phyloP scores from a whole-genome alignment of 2,329 filamentous ascomycete species.

The Fusarium oligoseptatum region DNA sequence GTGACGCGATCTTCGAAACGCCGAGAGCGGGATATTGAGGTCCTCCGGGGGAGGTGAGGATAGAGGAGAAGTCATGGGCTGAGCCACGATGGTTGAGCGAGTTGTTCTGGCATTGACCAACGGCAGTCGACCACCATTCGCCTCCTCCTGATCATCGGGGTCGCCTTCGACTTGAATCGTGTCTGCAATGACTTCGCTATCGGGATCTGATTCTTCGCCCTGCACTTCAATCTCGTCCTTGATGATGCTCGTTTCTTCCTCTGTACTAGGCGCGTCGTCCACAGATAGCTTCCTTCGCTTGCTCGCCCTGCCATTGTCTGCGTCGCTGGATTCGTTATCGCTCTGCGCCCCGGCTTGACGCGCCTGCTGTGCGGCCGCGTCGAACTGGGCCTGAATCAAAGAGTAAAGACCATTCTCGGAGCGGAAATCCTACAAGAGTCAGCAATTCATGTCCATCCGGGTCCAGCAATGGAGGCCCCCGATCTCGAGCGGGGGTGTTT shows the following conservation, averaged over 20 bases:
- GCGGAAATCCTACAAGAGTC: slow-evolving; percentile 71
- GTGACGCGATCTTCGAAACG: slow-evolving; percentile 39
- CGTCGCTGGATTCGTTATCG: slow-evolving; percentile 38
- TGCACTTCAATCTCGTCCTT: slow-evolving; percentile 45
- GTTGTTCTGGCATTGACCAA: slow-evolving; percentile 35
- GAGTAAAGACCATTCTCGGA: slow-evolving; percentile 81
- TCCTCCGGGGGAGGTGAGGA: slow-evolving; percentile 55
- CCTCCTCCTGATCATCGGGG: slow-evolving; percentile 31
- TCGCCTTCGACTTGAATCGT: slow-evolving; percentile 34
- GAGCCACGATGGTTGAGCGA: slow-evolving; percentile 38
- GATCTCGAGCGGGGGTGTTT: slow-evolving; percentile 18
- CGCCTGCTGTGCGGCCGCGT: slow-evolving; percentile 61
- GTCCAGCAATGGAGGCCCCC: not conserved
- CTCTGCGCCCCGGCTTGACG: slow-evolving; percentile 44
- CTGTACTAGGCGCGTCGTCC: slow-evolving; percentile 31
- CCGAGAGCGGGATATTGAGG: slow-evolving; percentile 44
- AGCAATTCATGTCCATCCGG: slow-evolving; percentile 20
- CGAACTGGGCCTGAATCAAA: slow-evolving; percentile 76
- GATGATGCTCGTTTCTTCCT: slow-evolving; percentile 23
- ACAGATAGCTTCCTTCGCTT: slow-evolving; percentile 54
- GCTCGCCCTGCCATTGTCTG: slow-evolving; percentile 36
- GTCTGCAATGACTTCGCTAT: slow-evolving; percentile 32
- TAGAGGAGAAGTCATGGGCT: slow-evolving; percentile 52
- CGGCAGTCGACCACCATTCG: slow-evolving; percentile 14
- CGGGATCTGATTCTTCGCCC: slow-evolving; percentile 28